phyloP scores from a whole-genome alignment of 768 basidiomycete genomes.

The Fomitopsis pulvina region DNA sequence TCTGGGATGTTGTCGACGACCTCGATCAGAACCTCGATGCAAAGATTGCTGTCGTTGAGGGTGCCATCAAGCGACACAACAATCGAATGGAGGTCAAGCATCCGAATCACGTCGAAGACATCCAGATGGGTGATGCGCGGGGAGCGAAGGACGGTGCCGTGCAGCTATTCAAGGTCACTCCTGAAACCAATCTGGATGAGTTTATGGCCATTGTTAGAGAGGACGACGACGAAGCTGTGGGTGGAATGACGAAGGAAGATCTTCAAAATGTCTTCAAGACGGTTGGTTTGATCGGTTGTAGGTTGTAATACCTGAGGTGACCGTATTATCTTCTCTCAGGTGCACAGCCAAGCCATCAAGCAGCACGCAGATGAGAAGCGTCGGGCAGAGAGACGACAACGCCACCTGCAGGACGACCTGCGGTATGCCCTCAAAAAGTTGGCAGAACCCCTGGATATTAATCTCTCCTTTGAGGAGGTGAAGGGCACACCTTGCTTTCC shows the following conservation, averaged over 20 bases:
- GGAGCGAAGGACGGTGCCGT: conserved; percentile 25
- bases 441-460: conserved; percentile 73
- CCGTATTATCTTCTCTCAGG: conserved; percentile 35
- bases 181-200: conserved; percentile 62
- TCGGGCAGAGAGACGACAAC: conserved; percentile 75
- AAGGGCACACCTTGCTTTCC: conserved; percentile 21
- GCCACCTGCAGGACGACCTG: conserved; percentile 91
- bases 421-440: conserved; percentile 93
- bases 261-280: conserved; percentile 53
- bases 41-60: conserved; percentile 65
- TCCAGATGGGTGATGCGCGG: conserved; percentile 23
- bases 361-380: conserved; percentile 82
- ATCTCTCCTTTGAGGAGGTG: conserved; percentile 74
- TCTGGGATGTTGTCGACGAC: conserved; percentile 89
- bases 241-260: conserved; percentile 44
- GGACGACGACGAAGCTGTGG: conserved; percentile 45
- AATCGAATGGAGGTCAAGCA: conserved; percentile 22
- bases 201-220: conserved; percentile 52
- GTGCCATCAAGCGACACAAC: conserved; percentile 48
- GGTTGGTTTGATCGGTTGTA: conserved; percentile 35
- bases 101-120: conserved; percentile 29
- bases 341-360: conserved; percentile 64
- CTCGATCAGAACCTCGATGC: conserved; percentile 82
- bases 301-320: neutral
- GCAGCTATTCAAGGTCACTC: conserved; percentile 34